Base-by-base conservation (phyloP, 352 stramenopile species). In the Phytophthora fragariae region DNA sequence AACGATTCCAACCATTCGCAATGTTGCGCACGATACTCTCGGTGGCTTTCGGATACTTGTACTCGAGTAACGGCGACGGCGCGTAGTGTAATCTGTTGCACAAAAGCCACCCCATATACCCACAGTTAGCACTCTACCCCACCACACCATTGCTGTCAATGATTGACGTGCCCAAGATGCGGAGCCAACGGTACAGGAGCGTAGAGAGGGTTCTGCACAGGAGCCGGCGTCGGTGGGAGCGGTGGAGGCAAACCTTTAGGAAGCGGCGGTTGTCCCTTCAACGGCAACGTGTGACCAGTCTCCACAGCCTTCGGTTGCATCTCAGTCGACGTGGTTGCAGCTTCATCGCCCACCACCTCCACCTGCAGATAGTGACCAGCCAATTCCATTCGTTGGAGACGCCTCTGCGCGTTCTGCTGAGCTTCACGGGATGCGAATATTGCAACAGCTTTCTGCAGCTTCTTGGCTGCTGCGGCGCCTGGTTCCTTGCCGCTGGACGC, bases 21-120 rank as follows among this genome's bases (percentile, higher is more conserved):
- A 97, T 95, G 70, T 97, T 97, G 61, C 81, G 72, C 33, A 97
- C 87, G 64, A 96, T 91, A 29, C 70, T 79, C 44, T 93, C 86
- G 3, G 72, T 90, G 9, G 90, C 89, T 66, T 82, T 88, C 17
- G 91, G 91, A 63, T 97, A 97, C 61, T 95, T 95, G 83, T 97
- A 97, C 68, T 88, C 86, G 2, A 97, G 75, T 31, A 96, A 54
- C 9, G 90, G 91, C 3, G 90, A 96, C 31, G 91, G 88, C 12
- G 89, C 85, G 55, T 93, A 97, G 63, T 96, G 80, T n/a, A 97
- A 75, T 17, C 91, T 97, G 49, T 4, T 24, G 31, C 15, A 56
- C 47, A 54, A 17, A 35, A 37, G 35, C 35, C 33, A 37, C 52
- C 15, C 2, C 50, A 63, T 35, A 57, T 10, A 72, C 50, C 39